A percentile compares a stretch with the other conserved stretches of the same genome.
Conservation (phyloP, 2,329 filamentous ascomycete genomes). For the Pseudofabraea citricarpa region DNA sequence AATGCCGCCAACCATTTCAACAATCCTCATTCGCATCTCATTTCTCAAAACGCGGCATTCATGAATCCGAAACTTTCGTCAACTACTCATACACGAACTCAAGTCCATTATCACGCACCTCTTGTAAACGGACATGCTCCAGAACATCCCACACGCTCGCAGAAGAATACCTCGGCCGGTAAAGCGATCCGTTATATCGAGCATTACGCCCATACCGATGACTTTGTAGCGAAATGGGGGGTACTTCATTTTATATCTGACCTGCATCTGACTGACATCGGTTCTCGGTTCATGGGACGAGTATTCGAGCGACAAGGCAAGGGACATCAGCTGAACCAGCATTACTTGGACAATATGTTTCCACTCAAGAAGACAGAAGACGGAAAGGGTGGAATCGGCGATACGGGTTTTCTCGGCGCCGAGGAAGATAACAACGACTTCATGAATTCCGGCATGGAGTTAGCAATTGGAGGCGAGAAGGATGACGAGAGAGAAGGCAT, state of each 20-base stretch:
- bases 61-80: slow-evolving; percentile 33
- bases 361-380: slow-evolving; percentile 10
- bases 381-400: slow-evolving; percentile 13
- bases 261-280: slow-evolving; percentile 2
- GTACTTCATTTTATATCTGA: slow-evolving; percentile 57
- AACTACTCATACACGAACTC: slow-evolving; percentile 22
- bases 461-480: slow-evolving; percentile 31
- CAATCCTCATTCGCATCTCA: slow-evolving; percentile 56
- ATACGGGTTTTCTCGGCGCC: slow-evolving; percentile 12
- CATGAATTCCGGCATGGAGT: slow-evolving; percentile 14
- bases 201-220: slow-evolving; percentile 71
- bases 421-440: slow-evolving; percentile 14
- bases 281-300: slow-evolving; percentile 23
- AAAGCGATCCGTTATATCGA: slow-evolving; percentile 66
- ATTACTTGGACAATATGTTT: slow-evolving; percentile 31
- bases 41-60: slow-evolving; percentile 37
- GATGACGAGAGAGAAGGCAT: slow-evolving; percentile 41
- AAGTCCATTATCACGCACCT: slow-evolving; percentile 18
- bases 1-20: slow-evolving; percentile 80
- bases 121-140: slow-evolving; percentile 7
- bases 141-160: neutral
- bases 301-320: slow-evolving; percentile 17
- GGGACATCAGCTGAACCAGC: slow-evolving; percentile 27
- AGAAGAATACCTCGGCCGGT: slow-evolving; percentile 18
- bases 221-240: slow-evolving; percentile 72